Percentiles rank a stretch among this genome's conserved stretches.
Conservation (phyloP, 1,284 basidiomycete species). For the Leccinum pseudoinsigne region DNA sequence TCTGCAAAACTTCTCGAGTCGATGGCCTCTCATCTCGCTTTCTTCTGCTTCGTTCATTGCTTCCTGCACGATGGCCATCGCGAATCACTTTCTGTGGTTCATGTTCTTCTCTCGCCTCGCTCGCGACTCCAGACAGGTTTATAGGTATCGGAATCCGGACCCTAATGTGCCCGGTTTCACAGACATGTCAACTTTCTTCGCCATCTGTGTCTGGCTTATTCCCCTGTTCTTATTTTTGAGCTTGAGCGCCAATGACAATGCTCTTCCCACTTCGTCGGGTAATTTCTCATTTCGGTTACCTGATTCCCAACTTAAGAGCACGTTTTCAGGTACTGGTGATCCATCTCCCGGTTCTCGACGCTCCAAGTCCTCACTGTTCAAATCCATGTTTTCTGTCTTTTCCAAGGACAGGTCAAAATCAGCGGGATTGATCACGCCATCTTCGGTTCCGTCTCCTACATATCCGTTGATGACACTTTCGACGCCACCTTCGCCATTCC, state of each 20-base stretch:
- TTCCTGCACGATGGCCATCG: conserved; percentile 81
- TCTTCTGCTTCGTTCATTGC: conserved; percentile 80
- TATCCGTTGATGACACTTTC: conserved; percentile 26
- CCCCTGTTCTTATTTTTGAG: conserved; percentile 92
- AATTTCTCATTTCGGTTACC: conserved; percentile 12
- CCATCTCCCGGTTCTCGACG: conserved; percentile 37
- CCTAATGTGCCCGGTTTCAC: conserved; percentile 64
- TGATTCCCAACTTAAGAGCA: not conserved
- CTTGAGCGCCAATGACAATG: conserved; percentile 93
- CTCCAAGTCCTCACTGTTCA: conserved; percentile 58
- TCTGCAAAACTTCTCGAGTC: conserved; percentile 84
- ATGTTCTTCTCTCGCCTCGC: conserved; percentile 83
- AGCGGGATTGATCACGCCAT: conserved; percentile 63
- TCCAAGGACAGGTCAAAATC: conserved; percentile 39
- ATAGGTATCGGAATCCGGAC: conserved; percentile 43
- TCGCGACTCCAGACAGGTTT: conserved; percentile 45
- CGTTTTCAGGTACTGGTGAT: conserved; percentile 36
- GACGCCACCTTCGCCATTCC: conserved; percentile 22
- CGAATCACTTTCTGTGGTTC: conserved; percentile 94
- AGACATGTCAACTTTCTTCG: conserved; percentile 93
- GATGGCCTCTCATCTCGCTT: conserved; percentile 91
- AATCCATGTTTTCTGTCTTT: conserved; percentile 55
- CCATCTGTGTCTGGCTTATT: conserved; percentile 89
- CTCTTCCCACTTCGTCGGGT: conserved; percentile 68
- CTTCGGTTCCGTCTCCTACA: conserved; percentile 24